A percentile compares a stretch with the other conserved stretches of the same genome.
phyloP scores from a whole-genome alignment of 2,329 filamentous ascomycete species.

The Lachnellula suecica region DNA sequence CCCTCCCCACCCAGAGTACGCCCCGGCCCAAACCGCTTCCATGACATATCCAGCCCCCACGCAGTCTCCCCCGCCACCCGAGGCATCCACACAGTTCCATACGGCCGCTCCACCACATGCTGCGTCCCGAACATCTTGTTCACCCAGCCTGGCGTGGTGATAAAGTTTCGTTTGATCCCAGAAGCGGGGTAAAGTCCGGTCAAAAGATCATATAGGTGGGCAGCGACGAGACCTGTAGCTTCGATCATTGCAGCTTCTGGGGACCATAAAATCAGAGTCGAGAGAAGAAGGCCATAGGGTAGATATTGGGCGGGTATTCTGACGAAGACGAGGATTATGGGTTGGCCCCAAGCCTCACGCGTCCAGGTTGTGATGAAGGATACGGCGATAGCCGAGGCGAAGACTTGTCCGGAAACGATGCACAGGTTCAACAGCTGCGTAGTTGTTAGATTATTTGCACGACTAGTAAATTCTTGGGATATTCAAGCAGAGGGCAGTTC shows the following conservation, averaged over 20 bases:
- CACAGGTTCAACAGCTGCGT: constrained; percentile 48
- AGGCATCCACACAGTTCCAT: constrained; percentile 7
- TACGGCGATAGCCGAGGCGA: constrained; percentile 65
- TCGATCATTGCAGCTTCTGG: constrained; percentile 58
- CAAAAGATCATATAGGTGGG: constrained; percentile 85
- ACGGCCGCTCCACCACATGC: constrained; percentile 6
- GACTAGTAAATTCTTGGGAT: no score
- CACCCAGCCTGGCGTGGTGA: constrained; percentile 60
- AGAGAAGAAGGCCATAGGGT: constrained; percentile 73
- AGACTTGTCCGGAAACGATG: constrained; percentile 44
- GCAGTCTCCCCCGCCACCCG: background rate
- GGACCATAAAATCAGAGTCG: constrained; percentile 69
- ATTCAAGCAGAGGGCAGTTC: no score
- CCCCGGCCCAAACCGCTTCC: constrained; percentile 97
- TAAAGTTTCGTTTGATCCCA: constrained; percentile 73
- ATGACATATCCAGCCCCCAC: constrained; percentile 13
- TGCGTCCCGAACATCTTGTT: constrained; percentile 9
- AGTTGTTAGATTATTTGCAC: constrained; percentile 28
- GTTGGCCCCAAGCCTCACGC: constrained; percentile 75
- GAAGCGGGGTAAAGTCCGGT: constrained; percentile 83
- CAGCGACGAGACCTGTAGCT: constrained; percentile 72
- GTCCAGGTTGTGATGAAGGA: constrained; percentile 78
- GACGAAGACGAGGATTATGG: constrained; percentile 75
- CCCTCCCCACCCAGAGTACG: constrained; percentile 54
- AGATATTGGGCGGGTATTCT: constrained; percentile 77